Base-by-base conservation (phyloP, 306 rosid species). In the Fragaria ananassa region DNA sequence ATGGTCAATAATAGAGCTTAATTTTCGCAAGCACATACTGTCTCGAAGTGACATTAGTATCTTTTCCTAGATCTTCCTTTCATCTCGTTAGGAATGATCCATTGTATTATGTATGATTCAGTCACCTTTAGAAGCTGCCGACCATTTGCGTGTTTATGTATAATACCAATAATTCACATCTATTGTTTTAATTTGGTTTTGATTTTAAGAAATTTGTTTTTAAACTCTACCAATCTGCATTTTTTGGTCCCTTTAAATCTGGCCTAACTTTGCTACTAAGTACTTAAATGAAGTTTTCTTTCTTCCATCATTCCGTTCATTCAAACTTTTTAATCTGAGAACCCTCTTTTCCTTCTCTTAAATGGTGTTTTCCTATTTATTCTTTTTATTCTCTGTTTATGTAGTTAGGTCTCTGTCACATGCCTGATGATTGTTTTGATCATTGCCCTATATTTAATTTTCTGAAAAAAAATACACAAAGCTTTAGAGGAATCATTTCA, bases 381-480 rank as follows among this genome's bases (percentile, higher is more conserved):
- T 31, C 21, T 31, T 62, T 27, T 31, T 15, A 61, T 61, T 11
- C 15, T 14, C 13, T 19, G 41, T 62, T 11, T 61, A 61, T 11
- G 19, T 27, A 62, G 41, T 62, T 15, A 31, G 37, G 41, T 25
- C 37, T 12, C 37, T 4, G 41, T 29, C 68, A 31, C 68, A 62
- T 62, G 42, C 42, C 68, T 62, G 68, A 62, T 62, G 68, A 62
- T 62, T 62, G 68, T 62, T 62, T 62, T 62, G 17, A 62, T 31
- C 42, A 62, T 62, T 62, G 68, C 68, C 68, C n/a, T 62, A 29
- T 31, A 14, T 62, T 62, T 6, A 27, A 60, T 4, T 62, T 9
- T 61, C 29, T 29, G 39, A 29, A 61, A 2, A 13, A 61, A 12
- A 25, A 12, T 25, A 60, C 1, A 18, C 1, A 18, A 1, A 2